Evolutionary conservation across 805 yeast genomes (phyloP), one percentile per base, ranked within the genome.

Genomic region (Limtongia smithiae): DNA sequence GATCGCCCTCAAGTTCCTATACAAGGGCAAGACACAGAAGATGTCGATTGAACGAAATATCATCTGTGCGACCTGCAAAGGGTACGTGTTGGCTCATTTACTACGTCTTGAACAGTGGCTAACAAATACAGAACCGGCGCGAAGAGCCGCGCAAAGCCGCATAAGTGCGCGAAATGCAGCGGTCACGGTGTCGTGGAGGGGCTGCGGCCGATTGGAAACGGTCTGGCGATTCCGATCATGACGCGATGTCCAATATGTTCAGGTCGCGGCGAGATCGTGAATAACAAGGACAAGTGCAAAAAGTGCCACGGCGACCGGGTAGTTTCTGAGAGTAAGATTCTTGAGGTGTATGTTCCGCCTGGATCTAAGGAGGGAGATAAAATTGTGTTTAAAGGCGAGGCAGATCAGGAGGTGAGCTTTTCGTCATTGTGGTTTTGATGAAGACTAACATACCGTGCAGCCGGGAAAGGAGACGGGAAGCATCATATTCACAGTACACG

Each of bases 1-100:
- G 3, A 78, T 90, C 11, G 72, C 85, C 0, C 67, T 88, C 54
- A 85, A 81, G 48, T 95, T 88, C 50, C 67, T 86, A 37, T 89
- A 79, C 71, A 80, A 79, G 56, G 96, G 97, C 3, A 86, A 86
- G 64, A 78, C 82, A 7, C 75, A 89, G 54, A 85, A 85, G 62
- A 77, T 85, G 61, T 76, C 85, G 3, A 76, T 85, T 2, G 78
- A 83, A 2, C 77, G 96, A 64, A 78, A 84, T 60, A 72, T 84
- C 8, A 67, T 89, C 1, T 91, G 98, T 71, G 66, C 73, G 3
- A 62, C 68, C 32, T 91, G 98, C 68, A 69, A 74, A 35, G 97
- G 97, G 43, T 48, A 44, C 22, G 42, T 30, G 18, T 3, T 42
- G 5, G 4, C 15, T n/a, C n/a, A n/a, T n/a, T n/a, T n/a, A n/a